These are phyloP conservation scores for Camellia granthamiana DNA, from an alignment of 148 eudicot genomes.

Conservation along the genomic window DNA sequence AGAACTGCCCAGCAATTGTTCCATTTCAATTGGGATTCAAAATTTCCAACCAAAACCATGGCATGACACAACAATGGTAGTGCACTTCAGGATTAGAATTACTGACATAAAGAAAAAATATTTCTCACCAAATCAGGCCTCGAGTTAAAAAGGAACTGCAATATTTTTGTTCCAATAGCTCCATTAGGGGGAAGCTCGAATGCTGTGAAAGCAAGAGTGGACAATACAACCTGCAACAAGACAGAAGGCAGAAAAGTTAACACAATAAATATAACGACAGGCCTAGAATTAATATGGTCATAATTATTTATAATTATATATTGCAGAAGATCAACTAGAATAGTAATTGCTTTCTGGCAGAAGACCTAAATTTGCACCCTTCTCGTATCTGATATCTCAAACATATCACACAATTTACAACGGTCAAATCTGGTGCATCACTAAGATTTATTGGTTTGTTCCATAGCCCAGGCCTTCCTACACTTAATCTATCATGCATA, in stretches of 20 bases:
- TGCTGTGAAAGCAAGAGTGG: constrained; percentile 88
- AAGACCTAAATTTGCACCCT: background rate
- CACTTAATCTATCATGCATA: background rate
- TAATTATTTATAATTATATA: background rate
- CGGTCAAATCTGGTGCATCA: background rate
- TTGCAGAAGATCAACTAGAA: background rate
- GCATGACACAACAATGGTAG: background rate
- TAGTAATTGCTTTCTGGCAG: background rate
- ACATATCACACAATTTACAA: no score
- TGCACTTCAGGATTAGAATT: constrained; percentile 5
- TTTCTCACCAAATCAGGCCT: constrained; percentile 81
- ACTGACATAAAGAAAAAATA: background rate
- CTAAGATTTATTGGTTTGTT: no score
- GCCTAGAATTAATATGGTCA: background rate
- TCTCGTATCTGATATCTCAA: no score
- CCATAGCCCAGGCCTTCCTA: no score
- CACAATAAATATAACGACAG: background rate
- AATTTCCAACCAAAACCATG: background rate
- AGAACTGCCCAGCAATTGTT: background rate
- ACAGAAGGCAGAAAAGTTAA: constrained; percentile 10
- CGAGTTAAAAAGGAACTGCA: constrained; percentile 85
- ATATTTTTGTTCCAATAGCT: constrained; percentile 79
- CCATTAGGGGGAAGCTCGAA: constrained; percentile 98
- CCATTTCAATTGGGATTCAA: background rate
- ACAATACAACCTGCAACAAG: constrained; percentile 66